phyloP scores from a whole-genome alignment of 2,329 filamentous ascomycete species.

The Talaromyces verruculosus region DNA sequence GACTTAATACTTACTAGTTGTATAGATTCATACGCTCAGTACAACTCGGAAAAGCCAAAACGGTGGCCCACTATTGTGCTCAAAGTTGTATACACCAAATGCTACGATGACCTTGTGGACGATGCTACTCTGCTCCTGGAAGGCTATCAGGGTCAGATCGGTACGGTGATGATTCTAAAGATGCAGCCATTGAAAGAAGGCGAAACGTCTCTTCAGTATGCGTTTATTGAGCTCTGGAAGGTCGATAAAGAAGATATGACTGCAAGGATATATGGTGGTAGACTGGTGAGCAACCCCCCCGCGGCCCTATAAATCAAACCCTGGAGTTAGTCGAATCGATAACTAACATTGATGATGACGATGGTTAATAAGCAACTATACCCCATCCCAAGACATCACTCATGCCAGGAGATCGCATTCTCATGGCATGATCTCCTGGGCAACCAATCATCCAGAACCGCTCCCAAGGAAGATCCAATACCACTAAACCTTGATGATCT shows the following conservation, averaged over 20 bases:
- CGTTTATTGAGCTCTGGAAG: not conserved
- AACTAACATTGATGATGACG: not conserved
- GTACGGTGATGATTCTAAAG: not conserved
- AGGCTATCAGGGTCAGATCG: not conserved
- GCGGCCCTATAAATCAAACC: too few species aligned
- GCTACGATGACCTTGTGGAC: not conserved
- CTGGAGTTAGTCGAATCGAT: not conserved
- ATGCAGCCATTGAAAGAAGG: not conserved
- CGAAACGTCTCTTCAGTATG: not conserved
- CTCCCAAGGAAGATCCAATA: not conserved
- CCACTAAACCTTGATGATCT: not conserved
- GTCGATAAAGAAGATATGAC: not conserved
- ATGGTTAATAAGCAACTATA: not conserved
- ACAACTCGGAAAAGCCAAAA: not conserved
- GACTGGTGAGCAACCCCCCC: not conserved
- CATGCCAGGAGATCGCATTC: not conserved
- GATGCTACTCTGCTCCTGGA: not conserved
- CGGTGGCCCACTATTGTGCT: not conserved
- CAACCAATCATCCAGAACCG: not conserved
- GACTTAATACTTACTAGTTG: not conserved
- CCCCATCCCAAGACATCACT: not conserved
- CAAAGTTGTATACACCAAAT: not conserved
- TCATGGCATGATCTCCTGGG: not conserved
- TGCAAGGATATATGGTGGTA: not conserved
- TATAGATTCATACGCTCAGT: not conserved